Conservation (phyloP, 805 yeast species). For the Lipomyces yamanashiensis region DNA sequence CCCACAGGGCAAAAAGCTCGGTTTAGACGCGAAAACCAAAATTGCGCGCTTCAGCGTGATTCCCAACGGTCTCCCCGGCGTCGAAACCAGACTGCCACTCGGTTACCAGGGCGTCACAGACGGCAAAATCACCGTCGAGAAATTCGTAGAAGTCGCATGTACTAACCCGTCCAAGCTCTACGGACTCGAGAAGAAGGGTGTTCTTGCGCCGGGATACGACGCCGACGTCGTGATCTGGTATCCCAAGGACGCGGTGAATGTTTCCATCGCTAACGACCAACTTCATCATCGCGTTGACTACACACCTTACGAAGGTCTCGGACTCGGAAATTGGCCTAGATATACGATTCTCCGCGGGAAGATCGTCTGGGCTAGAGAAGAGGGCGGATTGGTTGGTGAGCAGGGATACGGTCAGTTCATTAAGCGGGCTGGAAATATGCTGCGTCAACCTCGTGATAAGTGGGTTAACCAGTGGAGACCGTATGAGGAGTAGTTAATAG, state of each 20-base stretch:
- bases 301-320: conserved; percentile 46
- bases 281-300: conserved; percentile 40
- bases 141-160: conserved; percentile 52
- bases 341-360: conserved; percentile 48
- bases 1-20: conserved; percentile 51
- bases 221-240: conserved; percentile 58
- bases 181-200: conserved; percentile 52
- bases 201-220: conserved; percentile 53
- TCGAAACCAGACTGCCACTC: conserved; percentile 54
- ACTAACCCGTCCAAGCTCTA: conserved; percentile 55
- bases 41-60: conserved; percentile 51
- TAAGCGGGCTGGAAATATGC: conserved; percentile 29
- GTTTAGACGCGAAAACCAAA: conserved; percentile 44
- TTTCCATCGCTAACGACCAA: conserved; percentile 44
- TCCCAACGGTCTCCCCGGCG: conserved; percentile 58
- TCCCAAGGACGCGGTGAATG: conserved; percentile 45
- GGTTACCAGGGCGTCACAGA: conserved; percentile 53
- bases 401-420: conserved; percentile 36
- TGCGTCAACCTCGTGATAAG: conserved; percentile 23
- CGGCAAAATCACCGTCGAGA: conserved; percentile 49
- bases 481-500: background rate
- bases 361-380: conserved; percentile 34
- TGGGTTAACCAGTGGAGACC: conserved; percentile 36
- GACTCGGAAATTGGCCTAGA: conserved; percentile 54
- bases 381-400: conserved; percentile 34